Base-by-base conservation (phyloP, 768 basidiomycete genomes). In the Rhizopogon rudus region DNA sequence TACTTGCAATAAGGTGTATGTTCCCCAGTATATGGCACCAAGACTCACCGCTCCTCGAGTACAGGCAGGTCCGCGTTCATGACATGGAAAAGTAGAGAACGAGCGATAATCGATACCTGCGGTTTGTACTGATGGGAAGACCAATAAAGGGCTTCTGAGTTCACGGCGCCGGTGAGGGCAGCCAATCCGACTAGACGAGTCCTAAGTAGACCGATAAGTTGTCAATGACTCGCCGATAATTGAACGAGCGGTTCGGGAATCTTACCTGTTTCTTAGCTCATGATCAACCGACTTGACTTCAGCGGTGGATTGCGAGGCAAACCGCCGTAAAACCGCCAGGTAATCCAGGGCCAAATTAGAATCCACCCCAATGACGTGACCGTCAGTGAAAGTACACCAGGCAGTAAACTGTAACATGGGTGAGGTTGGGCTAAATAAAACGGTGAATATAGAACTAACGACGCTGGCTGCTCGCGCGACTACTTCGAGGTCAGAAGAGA, bases 351-450 rank as follows among this genome's bases (percentile, higher is more conserved):
- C 89, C 48, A 91, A 73, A 31, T 65, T 71, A 53, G 80, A 81
- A 64, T 96, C 93, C 12, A 86, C 82, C 28, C 89, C 91, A 58
- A 95, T 84, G 40, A 89, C 75, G 52, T 85, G 84, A 0, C 93
- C 92, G 61, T 95, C 88, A 20, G 94, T 93, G 61, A 86, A 97
- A 14, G 93, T 94, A 17, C 88, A 87, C 88, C 92, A 98, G 1
- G 92, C 87, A 3, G 87, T 90, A 63, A 96, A 93, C 88, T 94
- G 61, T 33, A n/a, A 16, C 3, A 44, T 37, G 57, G 6, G 62
- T 46, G 22, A 17, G 39, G 20, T 44, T n/a, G 17, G 13, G 12
- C 20, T 6, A 7, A 56, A 6, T 25, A 14, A 1, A 43, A 20
- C 43, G 54, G 17, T 20, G 40, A 22, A 31, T n/a, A 8, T 31